Evolutionary conservation across 768 basidiomycete genomes (phyloP).

Genomic region (Royoungia palumana): DNA sequence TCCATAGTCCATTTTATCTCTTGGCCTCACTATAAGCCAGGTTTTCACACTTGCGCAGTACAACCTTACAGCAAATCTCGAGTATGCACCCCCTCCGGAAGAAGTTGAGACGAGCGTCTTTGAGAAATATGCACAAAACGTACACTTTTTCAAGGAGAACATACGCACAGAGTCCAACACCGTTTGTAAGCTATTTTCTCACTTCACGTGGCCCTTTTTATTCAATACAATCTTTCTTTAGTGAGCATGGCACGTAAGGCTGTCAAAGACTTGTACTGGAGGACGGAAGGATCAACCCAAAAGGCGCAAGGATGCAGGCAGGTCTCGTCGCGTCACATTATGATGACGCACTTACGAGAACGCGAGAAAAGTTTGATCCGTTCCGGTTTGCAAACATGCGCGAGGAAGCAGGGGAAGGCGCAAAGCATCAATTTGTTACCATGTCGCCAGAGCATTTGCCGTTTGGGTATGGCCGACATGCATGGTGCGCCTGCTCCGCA

Average conservation of each 20-base stretch:
- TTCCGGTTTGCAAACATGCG: constrained; percentile 44
- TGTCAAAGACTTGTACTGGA: constrained; percentile 30
- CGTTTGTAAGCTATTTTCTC: not conserved
- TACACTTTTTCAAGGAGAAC: constrained; percentile 40
- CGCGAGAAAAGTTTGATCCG: constrained; percentile 38
- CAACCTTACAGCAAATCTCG: not conserved
- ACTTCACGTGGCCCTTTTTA: no score
- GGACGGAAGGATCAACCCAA: constrained; percentile 34
- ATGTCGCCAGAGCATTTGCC: constrained; percentile 30
- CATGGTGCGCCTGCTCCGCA: constrained; percentile 13
- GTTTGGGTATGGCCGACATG: constrained; percentile 33
- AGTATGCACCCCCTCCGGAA: constrained; percentile 27
- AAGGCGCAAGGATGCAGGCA: constrained; percentile 18
- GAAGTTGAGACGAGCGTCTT: constrained; percentile 31
- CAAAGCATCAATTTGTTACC: constrained; percentile 34
- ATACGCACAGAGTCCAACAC: constrained; percentile 27
- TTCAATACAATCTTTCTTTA: not conserved
- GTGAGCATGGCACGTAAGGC: constrained; percentile 33
- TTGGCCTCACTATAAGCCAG: not conserved
- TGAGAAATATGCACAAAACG: constrained; percentile 29
- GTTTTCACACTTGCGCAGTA: not conserved
- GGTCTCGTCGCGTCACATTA: constrained; percentile 1
- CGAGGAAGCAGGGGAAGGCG: constrained; percentile 30
- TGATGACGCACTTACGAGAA: constrained; percentile 27
- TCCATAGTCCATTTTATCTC: no score